Evolutionary conservation across 345 rosid species (phyloP).

Genomic region (Gossypium arboreum): DNA sequence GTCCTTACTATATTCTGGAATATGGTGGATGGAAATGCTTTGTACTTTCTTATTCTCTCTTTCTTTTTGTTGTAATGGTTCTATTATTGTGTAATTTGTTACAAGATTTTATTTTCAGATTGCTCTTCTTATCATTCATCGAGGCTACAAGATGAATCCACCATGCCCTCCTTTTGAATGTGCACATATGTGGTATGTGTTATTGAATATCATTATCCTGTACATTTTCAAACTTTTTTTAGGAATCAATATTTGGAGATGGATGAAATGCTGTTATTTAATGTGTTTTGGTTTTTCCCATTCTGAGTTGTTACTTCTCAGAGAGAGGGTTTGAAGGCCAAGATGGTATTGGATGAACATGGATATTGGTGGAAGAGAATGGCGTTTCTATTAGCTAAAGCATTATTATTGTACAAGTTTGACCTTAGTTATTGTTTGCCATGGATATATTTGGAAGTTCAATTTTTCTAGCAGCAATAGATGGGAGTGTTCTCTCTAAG

Average conservation of each 20-base stretch:
- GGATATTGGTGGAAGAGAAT: slow-evolving; percentile 2
- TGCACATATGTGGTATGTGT: slow-evolving; percentile 88
- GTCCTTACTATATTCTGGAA: slow-evolving; percentile 36
- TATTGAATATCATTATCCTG: background rate
- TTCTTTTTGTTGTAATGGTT: slow-evolving; percentile 24
- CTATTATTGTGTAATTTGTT: slow-evolving; percentile 29
- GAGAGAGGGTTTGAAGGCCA: slow-evolving; percentile 3
- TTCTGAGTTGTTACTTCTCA: background rate
- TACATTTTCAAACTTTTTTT: background rate
- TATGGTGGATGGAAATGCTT: background rate
- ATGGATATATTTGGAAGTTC: background rate
- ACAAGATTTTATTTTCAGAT: slow-evolving; percentile 57
- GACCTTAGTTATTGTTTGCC: slow-evolving; percentile 1
- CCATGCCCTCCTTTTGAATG: slow-evolving; percentile 97
- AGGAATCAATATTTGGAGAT: background rate
- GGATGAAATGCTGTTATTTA: background rate
- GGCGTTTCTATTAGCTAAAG: background rate
- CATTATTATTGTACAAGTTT: background rate
- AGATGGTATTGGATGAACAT: background rate
- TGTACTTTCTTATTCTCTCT: slow-evolving; percentile 16
- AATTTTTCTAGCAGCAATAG: background rate
- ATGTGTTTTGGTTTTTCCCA: background rate
- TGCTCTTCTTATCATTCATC: slow-evolving; percentile 77
- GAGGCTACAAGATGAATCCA: slow-evolving; percentile 96
- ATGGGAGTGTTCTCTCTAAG: background rate